Evolutionary conservation across 169 alveolate genomes (phyloP).

Genomic region (Plasmodium gonderi): DNA sequence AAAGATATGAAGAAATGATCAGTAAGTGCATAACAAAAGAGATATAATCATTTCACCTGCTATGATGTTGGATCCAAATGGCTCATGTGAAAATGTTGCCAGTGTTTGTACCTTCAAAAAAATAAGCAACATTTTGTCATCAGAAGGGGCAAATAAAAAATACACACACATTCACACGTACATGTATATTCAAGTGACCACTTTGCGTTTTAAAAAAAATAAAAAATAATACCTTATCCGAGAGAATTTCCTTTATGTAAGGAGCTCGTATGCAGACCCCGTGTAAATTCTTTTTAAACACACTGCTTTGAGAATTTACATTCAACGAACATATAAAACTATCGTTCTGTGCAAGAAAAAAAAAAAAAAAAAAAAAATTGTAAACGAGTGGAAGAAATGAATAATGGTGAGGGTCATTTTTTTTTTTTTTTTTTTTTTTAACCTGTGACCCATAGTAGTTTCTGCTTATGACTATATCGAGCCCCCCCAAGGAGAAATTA

Average conservation of each 20-base stretch:
- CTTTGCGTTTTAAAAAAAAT: background rate
- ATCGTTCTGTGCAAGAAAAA: conserved; percentile 32
- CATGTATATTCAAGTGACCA: background rate
- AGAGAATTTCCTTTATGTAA: conserved; percentile 25
- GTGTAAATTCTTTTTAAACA: conserved; percentile 26
- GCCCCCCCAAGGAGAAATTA: conserved; percentile 57
- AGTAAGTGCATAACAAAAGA: background rate
- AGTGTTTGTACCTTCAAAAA: conserved; percentile 24
- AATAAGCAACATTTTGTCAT: background rate
- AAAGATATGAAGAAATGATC: background rate
- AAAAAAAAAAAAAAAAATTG: background rate
- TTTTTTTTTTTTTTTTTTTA: background rate
- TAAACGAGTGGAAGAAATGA: background rate
- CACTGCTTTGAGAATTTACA: conserved; percentile 17
- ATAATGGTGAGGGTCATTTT: background rate
- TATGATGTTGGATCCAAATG: conserved; percentile 23
- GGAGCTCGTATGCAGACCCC: conserved; percentile 73
- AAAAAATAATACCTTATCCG: conserved; percentile 26
- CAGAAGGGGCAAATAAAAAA: background rate
- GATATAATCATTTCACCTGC: conserved; percentile 52
- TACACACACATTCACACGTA: background rate
- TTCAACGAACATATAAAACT: conserved; percentile 64
- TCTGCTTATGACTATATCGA: conserved; percentile 32
- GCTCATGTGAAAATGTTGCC: conserved; percentile 61
- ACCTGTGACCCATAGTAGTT: conserved; percentile 70